Evolutionary conservation across 208 protist species (phyloP), one percentile per base, ranked within the genome.

Genomic region (Crithidia sp.): DNA sequence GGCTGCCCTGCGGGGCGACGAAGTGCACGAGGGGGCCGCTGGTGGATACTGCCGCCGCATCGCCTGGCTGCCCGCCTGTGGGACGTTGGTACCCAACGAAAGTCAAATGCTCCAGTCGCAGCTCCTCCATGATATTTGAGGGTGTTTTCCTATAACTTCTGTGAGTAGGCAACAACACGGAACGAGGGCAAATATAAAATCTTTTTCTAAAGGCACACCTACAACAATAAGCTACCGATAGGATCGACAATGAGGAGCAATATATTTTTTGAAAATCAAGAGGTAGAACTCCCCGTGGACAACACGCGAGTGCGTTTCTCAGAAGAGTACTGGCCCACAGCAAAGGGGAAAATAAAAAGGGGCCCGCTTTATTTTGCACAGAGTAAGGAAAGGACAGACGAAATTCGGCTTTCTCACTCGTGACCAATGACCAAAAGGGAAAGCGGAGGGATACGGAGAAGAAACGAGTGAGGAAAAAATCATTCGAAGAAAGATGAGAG

Each of bases 1-100:
- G 7, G 43, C 13, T 55, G 52, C 72, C 72, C 8, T 72, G 54
- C 4, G 64, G 65, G 3, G 72, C 69, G 12, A 66, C 54, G 57
- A 77, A 55, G 58, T 47, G 41, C 17, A 77, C 58, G 17, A 59
- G 57, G 5, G 28, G 28, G 1, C 28, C 39, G n/a, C 44, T 49
- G 55, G 43, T 17, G 47, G 12, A 45, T 17, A 28, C 28, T 28
- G 28, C 28, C 28, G 61, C 12, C 0, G 39, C 45, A 44, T 55
- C 45, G 50, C 53, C 40, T 4, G 64, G 52, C 37, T 47, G 64
- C 53, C 14, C 63, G 4, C 37, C 43, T 39, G 45, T n/a, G 13
- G 13, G 49, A 1, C 47, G 66, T n/a, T 79, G 43, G 61, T 79
- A 79, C 17, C 74, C 74, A 13, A 56, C 74, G 19, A 79, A 79